phyloP scores from a whole-genome alignment of 345 rosid genomes.

The Eucalyptus fibrosa region DNA sequence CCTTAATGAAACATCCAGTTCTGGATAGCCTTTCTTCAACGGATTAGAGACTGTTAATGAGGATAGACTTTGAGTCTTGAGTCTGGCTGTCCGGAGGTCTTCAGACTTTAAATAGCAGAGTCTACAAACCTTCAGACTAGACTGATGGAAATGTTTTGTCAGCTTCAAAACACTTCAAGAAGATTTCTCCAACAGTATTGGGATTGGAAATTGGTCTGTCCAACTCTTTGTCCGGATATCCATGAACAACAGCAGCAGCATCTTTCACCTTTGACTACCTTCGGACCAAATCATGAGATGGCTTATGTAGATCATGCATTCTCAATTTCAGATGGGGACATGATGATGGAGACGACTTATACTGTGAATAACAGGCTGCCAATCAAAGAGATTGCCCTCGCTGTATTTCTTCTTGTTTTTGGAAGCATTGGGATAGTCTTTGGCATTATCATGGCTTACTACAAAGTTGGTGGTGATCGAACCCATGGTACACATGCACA shows the following conservation, averaged over 20 bases:
- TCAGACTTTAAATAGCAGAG: no score
- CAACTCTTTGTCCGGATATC: background rate
- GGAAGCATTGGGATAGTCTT: conserved; percentile 61
- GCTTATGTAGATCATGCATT: conserved; percentile 95
- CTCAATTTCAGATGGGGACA: conserved; percentile 85
- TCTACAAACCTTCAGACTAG: no score
- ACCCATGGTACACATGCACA: conserved; percentile 62
- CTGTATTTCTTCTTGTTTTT: conserved; percentile 73
- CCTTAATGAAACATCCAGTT: no score
- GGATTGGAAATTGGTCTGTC: background rate
- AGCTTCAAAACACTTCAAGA: no score
- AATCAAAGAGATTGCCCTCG: conserved; percentile 82
- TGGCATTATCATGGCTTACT: conserved; percentile 60
- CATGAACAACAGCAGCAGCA: background rate
- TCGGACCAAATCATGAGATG: conserved; percentile 15
- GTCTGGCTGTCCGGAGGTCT: no score
- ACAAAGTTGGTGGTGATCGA: conserved; percentile 80
- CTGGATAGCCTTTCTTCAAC: no score
- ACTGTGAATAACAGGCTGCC: conserved; percentile 76
- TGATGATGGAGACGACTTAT: conserved; percentile 56
- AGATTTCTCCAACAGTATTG: no score
- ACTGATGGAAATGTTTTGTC: no score
- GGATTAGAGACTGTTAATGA: no score
- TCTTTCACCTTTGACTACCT: background rate
- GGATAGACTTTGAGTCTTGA: no score